Base-by-base conservation (phyloP, 108 stramenopile species). In the Tribonema minus region DNA sequence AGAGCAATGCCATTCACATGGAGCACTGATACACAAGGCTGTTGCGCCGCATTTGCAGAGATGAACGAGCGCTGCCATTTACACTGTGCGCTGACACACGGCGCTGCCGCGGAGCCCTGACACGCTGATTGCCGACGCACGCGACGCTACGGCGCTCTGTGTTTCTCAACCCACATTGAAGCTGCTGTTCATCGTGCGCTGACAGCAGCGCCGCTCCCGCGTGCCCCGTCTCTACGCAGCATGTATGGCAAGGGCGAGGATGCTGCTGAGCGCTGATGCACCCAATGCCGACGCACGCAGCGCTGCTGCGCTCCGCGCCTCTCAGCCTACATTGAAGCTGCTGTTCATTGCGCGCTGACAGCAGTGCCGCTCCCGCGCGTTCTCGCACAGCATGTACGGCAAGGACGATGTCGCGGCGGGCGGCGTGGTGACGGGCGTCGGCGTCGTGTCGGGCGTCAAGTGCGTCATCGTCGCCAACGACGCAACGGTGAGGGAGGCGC, bases 401-500 rank as follows among this genome's bases (percentile, higher is more conserved):
- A 32, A 67, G 34, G 67, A 67, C 26, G 60, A 68, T 46, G 87
- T 95, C 66, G 92, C 97, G 0, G 90, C 90, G 33, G 98, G 92
- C 39, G 95, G 98, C 30, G 88, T 96, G 59, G 95, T 99, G 32
- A 95, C 96, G 25, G 95, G 94, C 58, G 96, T 99, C 75, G 98
- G 98, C 0, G 64, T 88, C 15, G 94, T 99, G 29, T 79, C 91
- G 61, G 94, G 95, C 5, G 75, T 85, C 41, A 77, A 90, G 61
- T 94, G 93, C 67, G 92, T 99, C 92, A 91, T 99, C 81, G 90
- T 97, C 41, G 98, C 96, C 41, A 99, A 99, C 84, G 98, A 99
- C 88, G 96, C 98, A 41, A 99, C 98, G 4, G 94, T 97, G 27
- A 67, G 34, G n/a, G 67, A 34, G 6, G 39, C 34, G n/a, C 2